Evolutionary conservation across 495 filamentous ascomycete species (phyloP).

Genomic region (Penicillium lividum): DNA sequence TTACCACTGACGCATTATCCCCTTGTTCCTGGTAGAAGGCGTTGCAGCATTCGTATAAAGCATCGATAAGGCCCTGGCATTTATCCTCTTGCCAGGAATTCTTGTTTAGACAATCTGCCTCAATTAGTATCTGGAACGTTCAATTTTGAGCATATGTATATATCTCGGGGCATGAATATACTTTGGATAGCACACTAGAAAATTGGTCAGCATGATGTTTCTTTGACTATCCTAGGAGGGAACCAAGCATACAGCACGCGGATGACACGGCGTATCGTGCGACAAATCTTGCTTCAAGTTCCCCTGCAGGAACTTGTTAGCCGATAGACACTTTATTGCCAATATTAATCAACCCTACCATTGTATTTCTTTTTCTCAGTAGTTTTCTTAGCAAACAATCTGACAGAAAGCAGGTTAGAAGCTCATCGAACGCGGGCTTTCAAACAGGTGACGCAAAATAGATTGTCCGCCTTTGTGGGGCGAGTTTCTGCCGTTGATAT

Average conservation of each 20-base stretch:
- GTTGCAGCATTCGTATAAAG: conserved; percentile 94
- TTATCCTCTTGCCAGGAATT: conserved; percentile 87
- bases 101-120: conserved; percentile 74
- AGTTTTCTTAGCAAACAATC: conserved; percentile 11
- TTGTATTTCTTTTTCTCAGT: not conserved
- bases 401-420: conserved; percentile 8
- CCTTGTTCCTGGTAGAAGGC: conserved; percentile 82
- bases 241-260: conserved; percentile 63
- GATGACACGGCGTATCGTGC: conserved; percentile 81
- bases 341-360: conserved; percentile 2
- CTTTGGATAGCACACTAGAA: conserved; percentile 86
- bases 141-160: too few relatives aligned
- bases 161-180: conserved; percentile 30
- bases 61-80: conserved; percentile 78
- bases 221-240: conserved; percentile 1
- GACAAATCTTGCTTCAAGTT: conserved; percentile 69
- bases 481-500: conserved; percentile 31
- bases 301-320: conserved; percentile 32
- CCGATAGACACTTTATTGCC: not conserved
- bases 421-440: conserved; percentile 8
- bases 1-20: conserved; percentile 71
- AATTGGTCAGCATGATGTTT: conserved; percentile 1
- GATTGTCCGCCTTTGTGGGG: conserved; percentile 43
- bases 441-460: conserved; percentile 38
- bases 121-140: conserved; percentile 15